Conservation (phyloP, 2,329 filamentous ascomycete species). For the Aureobasidium leucospermi region DNA sequence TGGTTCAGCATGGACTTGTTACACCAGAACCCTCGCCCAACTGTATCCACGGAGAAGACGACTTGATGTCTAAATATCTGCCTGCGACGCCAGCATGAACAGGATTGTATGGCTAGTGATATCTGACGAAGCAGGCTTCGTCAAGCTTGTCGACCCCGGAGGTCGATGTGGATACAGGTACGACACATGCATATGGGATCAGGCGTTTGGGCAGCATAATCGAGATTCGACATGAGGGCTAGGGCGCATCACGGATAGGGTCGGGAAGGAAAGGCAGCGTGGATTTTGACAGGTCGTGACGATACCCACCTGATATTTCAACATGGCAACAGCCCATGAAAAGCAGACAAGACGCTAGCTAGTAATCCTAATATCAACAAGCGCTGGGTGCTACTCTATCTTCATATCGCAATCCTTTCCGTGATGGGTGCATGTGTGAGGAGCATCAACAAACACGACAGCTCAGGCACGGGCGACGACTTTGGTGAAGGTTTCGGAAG, state of each 20-base stretch:
- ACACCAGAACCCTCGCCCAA: slow-evolving; percentile 8
- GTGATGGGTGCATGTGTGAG: not conserved
- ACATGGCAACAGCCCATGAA: not conserved
- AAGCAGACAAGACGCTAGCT: not conserved
- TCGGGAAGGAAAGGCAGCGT: not conserved
- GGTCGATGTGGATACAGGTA: not conserved
- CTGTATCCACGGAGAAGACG: not conserved
- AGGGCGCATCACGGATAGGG: not conserved
- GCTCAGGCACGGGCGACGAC: not conserved
- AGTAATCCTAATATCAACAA: not conserved
- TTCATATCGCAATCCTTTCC: not conserved
- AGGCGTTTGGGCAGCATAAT: not conserved
- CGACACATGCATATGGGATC: slow-evolving; percentile 3
- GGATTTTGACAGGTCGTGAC: not conserved
- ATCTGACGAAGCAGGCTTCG: slow-evolving; percentile 1
- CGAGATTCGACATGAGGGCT: not conserved
- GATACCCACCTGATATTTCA: not conserved
- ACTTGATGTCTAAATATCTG: not conserved
- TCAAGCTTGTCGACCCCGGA: not conserved
- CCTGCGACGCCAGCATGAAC: not conserved
- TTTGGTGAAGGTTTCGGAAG: not conserved
- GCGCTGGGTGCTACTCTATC: not conserved
- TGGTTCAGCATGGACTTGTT: slow-evolving; percentile 6
- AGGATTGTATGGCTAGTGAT: not conserved
- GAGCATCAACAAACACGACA: not conserved